These are phyloP conservation scores for Podospora comata DNA, from an alignment of 495 filamentous ascomycete genomes.

Conservation along the genomic window DNA sequence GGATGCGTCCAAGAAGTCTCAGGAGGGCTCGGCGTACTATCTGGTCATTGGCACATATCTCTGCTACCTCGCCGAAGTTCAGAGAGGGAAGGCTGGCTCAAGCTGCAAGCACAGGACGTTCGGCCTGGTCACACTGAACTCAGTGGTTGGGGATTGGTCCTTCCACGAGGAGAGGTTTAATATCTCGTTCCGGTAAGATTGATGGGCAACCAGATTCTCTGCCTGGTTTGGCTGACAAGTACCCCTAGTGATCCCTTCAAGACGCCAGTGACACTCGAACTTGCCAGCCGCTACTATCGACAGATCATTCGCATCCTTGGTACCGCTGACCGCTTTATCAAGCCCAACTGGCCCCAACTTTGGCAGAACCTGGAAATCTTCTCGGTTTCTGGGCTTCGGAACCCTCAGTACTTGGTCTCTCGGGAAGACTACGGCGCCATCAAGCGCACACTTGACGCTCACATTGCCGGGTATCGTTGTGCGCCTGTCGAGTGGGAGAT, in stretches of 20 bases:
- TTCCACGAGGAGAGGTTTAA: slow-evolving; percentile 81
- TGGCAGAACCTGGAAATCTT: slow-evolving; percentile 65
- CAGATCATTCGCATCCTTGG: slow-evolving; percentile 74
- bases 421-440: slow-evolving; percentile 77
- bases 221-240: not conserved
- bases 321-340: slow-evolving; percentile 69
- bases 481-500: slow-evolving; percentile 76
- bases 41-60: slow-evolving; percentile 81
- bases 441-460: slow-evolving; percentile 79
- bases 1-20: slow-evolving; percentile 52
- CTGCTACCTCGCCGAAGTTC: slow-evolving; percentile 69
- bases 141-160: slow-evolving; percentile 31
- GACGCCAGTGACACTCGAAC: slow-evolving; percentile 59
- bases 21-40: slow-evolving; percentile 81
- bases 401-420: slow-evolving; percentile 47
- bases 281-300: slow-evolving; percentile 74
- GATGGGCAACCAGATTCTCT: not conserved
- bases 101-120: slow-evolving; percentile 47
- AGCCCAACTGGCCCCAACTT: slow-evolving; percentile 77
- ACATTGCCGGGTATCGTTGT: slow-evolving; percentile 73
- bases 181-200: slow-evolving; percentile 61
- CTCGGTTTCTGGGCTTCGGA: slow-evolving; percentile 59
- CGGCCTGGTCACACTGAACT: slow-evolving; percentile 73
- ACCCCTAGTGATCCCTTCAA: slow-evolving; percentile 54
- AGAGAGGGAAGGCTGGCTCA: slow-evolving; percentile 46